phyloP scores from a whole-genome alignment of 202 grass and related monocot genomes.

The Tripidium arundinaceum region DNA sequence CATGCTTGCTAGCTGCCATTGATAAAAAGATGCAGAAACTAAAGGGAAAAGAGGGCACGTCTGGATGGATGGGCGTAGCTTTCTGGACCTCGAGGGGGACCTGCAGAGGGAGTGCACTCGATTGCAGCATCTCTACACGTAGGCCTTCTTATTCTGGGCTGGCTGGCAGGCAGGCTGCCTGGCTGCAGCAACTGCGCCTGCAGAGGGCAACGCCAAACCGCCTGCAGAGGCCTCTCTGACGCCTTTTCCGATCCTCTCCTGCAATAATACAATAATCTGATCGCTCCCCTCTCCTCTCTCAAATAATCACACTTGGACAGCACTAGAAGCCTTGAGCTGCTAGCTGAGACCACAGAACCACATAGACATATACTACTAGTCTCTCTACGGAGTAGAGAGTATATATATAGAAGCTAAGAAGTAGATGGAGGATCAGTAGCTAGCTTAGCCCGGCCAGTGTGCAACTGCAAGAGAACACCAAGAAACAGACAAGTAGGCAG shows the following conservation, averaged over 20 bases:
- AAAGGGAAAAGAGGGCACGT: conserved; percentile 14
- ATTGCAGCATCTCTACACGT: conserved; percentile 23
- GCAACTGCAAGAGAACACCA: background rate
- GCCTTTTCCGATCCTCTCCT: conserved; percentile 31
- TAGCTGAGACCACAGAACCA: conserved; percentile 26
- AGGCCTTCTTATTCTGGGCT: conserved; percentile 42
- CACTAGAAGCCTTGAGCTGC: conserved; percentile 10
- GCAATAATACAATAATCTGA: conserved; percentile 9
- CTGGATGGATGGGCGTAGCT: conserved; percentile 4
- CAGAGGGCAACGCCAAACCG: conserved; percentile 33
- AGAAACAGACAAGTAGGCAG: conserved; percentile 12
- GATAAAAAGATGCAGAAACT: background rate
- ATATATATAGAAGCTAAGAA: background rate
- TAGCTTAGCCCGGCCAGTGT: background rate
- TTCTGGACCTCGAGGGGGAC: conserved; percentile 8
- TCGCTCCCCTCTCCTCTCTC: background rate
- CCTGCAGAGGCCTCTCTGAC: conserved; percentile 13
- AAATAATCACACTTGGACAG: background rate
- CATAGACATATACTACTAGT: background rate
- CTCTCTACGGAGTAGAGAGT: too few species aligned
- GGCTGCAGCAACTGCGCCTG: conserved; percentile 46
- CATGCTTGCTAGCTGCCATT: conserved; percentile 18
- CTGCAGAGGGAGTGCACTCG: conserved; percentile 23
- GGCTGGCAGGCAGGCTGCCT: background rate
- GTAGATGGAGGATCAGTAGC: background rate